phyloP scores from a whole-genome alignment of 352 stramenopile genomes.

The Blastocystis sp. region DNA sequence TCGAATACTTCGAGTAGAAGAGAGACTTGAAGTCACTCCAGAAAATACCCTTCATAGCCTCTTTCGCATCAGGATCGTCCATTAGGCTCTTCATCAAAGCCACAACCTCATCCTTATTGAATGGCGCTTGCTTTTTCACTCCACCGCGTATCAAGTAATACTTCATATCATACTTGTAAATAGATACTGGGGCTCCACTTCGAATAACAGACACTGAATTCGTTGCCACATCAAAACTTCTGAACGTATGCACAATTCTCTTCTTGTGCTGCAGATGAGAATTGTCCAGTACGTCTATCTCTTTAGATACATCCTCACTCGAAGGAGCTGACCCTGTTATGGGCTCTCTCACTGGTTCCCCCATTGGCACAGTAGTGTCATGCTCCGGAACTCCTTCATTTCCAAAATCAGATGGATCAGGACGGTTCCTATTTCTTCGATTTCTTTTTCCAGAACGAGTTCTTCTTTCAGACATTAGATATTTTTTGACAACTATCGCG shows the following conservation, averaged over 20 bases:
- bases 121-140: neutral
- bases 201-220: neutral
- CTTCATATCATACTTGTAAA: conserved; percentile 58
- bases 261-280: neutral
- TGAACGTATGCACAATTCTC: neutral
- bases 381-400: neutral
- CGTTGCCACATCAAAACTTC: neutral
- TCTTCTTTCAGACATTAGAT: neutral
- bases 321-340: neutral
- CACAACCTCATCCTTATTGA: conserved; percentile 41
- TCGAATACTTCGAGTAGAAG: conserved; percentile 16
- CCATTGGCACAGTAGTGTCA: neutral
- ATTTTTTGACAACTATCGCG: neutral
- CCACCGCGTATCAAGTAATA: neutral
- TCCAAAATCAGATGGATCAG: neutral
- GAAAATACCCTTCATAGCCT: conserved; percentile 2
- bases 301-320: neutral
- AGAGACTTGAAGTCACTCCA: conserved; percentile 41
- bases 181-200: neutral
- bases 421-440: neutral
- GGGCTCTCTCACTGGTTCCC: neutral
- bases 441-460: neutral
- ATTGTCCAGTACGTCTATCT: neutral
- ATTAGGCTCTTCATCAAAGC: neutral
- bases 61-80: neutral